phyloP scores from a whole-genome alignment of 192 early-diverging fungal species.

The Umbelopsis sp. region DNA sequence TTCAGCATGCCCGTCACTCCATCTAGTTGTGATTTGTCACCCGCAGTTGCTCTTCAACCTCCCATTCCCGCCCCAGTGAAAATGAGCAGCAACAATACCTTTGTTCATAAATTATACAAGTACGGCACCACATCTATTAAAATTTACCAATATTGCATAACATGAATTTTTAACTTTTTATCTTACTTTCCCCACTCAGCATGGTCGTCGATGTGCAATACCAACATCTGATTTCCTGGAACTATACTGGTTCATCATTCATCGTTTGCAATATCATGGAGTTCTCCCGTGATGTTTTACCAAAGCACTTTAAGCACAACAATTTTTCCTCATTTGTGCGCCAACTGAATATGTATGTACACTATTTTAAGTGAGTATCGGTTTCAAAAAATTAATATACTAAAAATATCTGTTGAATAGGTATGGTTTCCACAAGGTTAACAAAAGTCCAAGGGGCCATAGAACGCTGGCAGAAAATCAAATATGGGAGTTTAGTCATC shows the following conservation, averaged over 20 bases:
- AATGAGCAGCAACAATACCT: slow-evolving; percentile 51
- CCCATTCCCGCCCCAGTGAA: slow-evolving; percentile 45
- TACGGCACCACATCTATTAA: slow-evolving; percentile 21
- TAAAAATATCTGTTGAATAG: slow-evolving; percentile 27
- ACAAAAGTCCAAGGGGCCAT: slow-evolving; percentile 86
- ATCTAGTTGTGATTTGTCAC: slow-evolving; percentile 11
- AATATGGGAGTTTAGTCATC: slow-evolving; percentile 90
- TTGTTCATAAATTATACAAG: slow-evolving; percentile 64
- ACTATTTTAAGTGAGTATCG: not conserved
- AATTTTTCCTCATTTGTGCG: slow-evolving; percentile 91
- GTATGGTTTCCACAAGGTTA: slow-evolving; percentile 92
- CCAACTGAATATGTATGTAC: slow-evolving; percentile 77
- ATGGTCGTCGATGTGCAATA: slow-evolving; percentile 88
- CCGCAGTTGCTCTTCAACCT: slow-evolving; percentile 36
- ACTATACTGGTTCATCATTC: slow-evolving; percentile 85
- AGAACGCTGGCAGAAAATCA: slow-evolving; percentile 87
- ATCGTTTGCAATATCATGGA: slow-evolving; percentile 91
- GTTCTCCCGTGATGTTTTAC: slow-evolving; percentile 86
- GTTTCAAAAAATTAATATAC: not conserved
- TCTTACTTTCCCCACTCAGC: slow-evolving; percentile 27
- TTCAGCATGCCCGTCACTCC: slow-evolving; percentile 2
- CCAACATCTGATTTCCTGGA: slow-evolving; percentile 90
- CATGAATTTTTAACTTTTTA: too few relatives aligned
- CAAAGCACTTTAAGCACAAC: slow-evolving; percentile 94
- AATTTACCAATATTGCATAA: not conserved